A percentile compares a stretch with the other conserved stretches of the same genome.
phyloP scores from a whole-genome alignment of 805 yeast genomes.

The Starmerella davenportii region DNA sequence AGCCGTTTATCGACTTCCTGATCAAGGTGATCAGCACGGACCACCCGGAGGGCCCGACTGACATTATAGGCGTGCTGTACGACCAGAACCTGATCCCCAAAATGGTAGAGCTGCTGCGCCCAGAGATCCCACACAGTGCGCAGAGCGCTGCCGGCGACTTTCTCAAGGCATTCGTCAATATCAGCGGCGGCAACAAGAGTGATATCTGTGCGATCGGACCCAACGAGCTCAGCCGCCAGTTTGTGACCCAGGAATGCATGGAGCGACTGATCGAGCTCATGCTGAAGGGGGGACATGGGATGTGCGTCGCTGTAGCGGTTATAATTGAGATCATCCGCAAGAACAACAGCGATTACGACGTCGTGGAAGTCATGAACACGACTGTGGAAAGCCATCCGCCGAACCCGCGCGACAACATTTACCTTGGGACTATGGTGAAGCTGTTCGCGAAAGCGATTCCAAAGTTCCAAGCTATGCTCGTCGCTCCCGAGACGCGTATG shows the following conservation, averaged over 20 bases:
- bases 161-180: constrained; percentile 79
- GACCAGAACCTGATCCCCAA: constrained; percentile 57
- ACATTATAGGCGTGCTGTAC: constrained; percentile 59
- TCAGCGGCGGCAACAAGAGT: constrained; percentile 80
- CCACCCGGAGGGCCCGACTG: constrained; percentile 75
- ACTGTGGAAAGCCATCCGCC: constrained; percentile 85
- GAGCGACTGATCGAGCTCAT: constrained; percentile 54
- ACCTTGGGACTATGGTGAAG: constrained; percentile 66
- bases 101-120: constrained; percentile 51
- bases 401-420: constrained; percentile 78
- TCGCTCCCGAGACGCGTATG: constrained; percentile 20
- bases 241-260: constrained; percentile 60
- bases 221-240: constrained; percentile 76
- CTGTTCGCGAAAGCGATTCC: constrained; percentile 62
- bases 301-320: constrained; percentile 87
- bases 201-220: constrained; percentile 91
- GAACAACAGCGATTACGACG: constrained; percentile 89
- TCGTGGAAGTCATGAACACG: constrained; percentile 65
- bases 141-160: constrained; percentile 95
- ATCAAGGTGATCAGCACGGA: constrained; percentile 83
- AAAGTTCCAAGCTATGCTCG: constrained; percentile 45
- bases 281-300: constrained; percentile 61
- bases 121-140: constrained; percentile 46
- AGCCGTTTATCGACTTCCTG: constrained; percentile 84
- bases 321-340: constrained; percentile 87